Conservation (phyloP, 192 early-diverging fungal species). For the Linnemannia hyalina region DNA sequence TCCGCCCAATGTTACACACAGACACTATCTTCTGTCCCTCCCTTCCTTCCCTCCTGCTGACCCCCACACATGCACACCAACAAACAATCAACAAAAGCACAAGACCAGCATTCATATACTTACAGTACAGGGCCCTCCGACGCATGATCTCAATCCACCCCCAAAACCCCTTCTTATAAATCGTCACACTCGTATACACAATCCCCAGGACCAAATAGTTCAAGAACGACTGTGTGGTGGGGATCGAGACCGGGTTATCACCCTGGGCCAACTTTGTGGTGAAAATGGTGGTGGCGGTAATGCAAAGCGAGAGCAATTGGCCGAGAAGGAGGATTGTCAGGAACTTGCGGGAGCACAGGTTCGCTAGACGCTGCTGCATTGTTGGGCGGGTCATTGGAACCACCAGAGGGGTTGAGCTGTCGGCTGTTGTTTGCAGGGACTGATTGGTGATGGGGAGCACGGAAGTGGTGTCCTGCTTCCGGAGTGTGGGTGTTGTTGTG, state of each 20-base stretch:
- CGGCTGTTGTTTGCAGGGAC: not conserved
- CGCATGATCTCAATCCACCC: slow-evolving; percentile 64
- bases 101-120: slow-evolving; percentile 12
- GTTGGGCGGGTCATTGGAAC: not conserved
- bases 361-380: not conserved
- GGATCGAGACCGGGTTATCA: slow-evolving; percentile 62
- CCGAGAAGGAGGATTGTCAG: slow-evolving; percentile 66
- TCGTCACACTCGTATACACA: slow-evolving; percentile 66
- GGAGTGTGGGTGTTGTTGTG: not conserved
- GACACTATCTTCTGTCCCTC: not conserved
- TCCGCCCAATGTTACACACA: slow-evolving; percentile 8
- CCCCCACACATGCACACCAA: not conserved
- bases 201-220: slow-evolving; percentile 76
- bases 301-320: slow-evolving; percentile 80
- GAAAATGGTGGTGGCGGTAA: slow-evolving; percentile 79
- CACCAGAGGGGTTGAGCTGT: slow-evolving; percentile 3
- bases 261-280: slow-evolving; percentile 70
- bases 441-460: not conserved
- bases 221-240: slow-evolving; percentile 81
- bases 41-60: not conserved
- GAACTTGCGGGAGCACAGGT: slow-evolving; percentile 47
- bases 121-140: slow-evolving; percentile 58
- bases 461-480: not conserved
- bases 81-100: slow-evolving; percentile 5
- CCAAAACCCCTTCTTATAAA: slow-evolving; percentile 63